These are phyloP conservation scores for Taxillus chinensis DNA, from an alignment of 164 flowering plant genomes.

Conservation along the genomic window DNA sequence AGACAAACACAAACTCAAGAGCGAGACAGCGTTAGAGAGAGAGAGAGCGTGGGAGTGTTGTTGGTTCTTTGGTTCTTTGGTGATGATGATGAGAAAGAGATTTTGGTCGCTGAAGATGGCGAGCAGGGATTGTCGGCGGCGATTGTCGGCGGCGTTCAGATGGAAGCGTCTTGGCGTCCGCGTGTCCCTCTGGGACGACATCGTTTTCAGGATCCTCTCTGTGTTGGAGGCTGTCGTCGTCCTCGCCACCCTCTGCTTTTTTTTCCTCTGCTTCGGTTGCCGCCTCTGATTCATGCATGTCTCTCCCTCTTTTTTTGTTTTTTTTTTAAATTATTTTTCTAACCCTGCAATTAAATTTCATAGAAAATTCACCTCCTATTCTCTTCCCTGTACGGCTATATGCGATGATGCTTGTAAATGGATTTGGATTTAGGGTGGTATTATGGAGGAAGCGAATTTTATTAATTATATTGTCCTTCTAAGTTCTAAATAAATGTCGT, in stretches of 20 bases:
- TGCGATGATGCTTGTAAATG: too few relatives aligned
- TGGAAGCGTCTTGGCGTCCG: conserved; percentile 7
- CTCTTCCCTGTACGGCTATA: too few relatives aligned
- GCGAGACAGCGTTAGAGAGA: too few relatives aligned
- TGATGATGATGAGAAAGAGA: background rate
- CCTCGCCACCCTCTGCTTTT: conserved; percentile 29
- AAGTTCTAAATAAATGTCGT: too few relatives aligned
- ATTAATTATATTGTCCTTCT: too few relatives aligned
- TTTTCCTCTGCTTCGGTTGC: conserved; percentile 38
- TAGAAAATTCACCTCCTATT: too few relatives aligned
- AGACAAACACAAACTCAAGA: too few relatives aligned
- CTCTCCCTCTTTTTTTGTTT: background rate
- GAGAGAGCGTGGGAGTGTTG: background rate
- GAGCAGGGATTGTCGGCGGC: conserved; percentile 1
- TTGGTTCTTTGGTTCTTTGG: background rate
- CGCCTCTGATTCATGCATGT: conserved; percentile 15
- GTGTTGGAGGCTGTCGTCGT: conserved; percentile 34
- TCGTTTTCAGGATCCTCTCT: conserved; percentile 33
- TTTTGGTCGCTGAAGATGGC: background rate
- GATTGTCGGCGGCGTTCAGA: conserved; percentile 3
- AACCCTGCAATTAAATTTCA: too few relatives aligned
- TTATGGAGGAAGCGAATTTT: too few relatives aligned
- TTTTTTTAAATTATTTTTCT: too few relatives aligned
- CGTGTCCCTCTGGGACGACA: conserved; percentile 14
- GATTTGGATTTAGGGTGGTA: too few relatives aligned